Conservation (phyloP, 768 basidiomycete genomes). For the Stropharia rugosoannulata region DNA sequence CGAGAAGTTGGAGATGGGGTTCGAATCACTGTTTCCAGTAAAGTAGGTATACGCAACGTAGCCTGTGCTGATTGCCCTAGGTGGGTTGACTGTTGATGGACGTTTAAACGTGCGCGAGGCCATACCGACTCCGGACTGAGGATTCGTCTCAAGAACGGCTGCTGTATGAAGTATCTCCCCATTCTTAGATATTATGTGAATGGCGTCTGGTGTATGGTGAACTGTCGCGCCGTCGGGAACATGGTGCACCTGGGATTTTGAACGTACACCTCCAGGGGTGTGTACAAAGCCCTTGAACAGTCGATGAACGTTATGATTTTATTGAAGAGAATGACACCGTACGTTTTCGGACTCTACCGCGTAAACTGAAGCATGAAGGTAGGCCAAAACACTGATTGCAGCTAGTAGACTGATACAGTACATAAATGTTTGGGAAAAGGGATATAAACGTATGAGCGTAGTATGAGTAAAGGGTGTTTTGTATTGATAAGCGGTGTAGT, state of each 20-base stretch:
- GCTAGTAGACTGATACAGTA: too few relatives aligned
- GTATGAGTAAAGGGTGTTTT: too few relatives aligned
- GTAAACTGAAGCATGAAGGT: too few relatives aligned
- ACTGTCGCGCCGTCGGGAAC: constrained; percentile 19
- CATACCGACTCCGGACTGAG: background rate
- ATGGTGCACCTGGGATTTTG: constrained; percentile 10
- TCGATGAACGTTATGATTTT: too few relatives aligned
- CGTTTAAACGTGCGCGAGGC: constrained; percentile 1
- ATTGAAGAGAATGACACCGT: too few relatives aligned
- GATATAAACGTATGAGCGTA: too few relatives aligned
- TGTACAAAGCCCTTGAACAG: constrained; percentile 1
- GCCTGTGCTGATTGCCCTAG: constrained; percentile 8
- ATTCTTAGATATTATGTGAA: constrained; percentile 13
- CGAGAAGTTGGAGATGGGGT: constrained; percentile 14
- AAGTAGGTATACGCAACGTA: constrained; percentile 15
- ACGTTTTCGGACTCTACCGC: too few relatives aligned
- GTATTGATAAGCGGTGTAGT: too few relatives aligned
- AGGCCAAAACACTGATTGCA: too few relatives aligned
- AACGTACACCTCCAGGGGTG: constrained; percentile 19
- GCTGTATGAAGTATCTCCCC: constrained; percentile 14
- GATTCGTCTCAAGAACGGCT: background rate
- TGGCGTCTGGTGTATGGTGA: constrained; percentile 8
- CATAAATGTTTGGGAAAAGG: too few relatives aligned
- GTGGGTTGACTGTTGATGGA: constrained; percentile 2
- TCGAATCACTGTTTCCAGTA: constrained; percentile 14